Evolutionary conservation across 2,329 filamentous ascomycete genomes (phyloP), one percentile per base, ranked within the genome.

Genomic region (Elsinoe fawcettii): DNA sequence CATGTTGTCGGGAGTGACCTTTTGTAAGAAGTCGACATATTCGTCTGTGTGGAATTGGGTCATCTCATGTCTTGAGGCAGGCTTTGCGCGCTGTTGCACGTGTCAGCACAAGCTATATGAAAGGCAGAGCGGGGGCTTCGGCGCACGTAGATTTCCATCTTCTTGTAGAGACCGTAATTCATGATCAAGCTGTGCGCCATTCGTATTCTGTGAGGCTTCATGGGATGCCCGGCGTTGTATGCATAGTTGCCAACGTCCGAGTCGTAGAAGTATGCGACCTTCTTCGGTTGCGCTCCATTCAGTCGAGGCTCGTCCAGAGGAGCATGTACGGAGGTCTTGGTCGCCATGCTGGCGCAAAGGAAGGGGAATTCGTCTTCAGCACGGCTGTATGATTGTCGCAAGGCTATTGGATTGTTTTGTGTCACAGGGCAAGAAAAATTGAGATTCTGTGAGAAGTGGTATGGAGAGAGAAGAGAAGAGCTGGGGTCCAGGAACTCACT

Each of bases 1-100:
- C 89, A 97, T 97, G 70, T 99, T 99, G 75, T 99, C 93, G 1
- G 93, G 95, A 0, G 93, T 97, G 57, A 99, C 93, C 66, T 95
- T 95, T 61, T 82, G 81, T 43, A 87, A 75, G 67, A 87, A 87
- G 58, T 87, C 84, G 67, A 87, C 83, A 69, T 87, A 87, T 63
- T 87, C 84, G 69, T 86, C 84, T 7, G 84, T 86, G 69, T 87
- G 84, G 68, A 86, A 87, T 68, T 86, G 84, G 60, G 83, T 85
- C 83, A 87, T 86, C 67, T 87, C 84, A 68, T 82, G 83, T 65
- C 83, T 84, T 49, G 81, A 83, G 6, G 84, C 76, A 20, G 66
- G 66, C 55, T 69, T 69, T 5, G 66, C 66, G 59, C 68, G 66
- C 55, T 62, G 53, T 22, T 16, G 41, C 16, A 25, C 18, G 11